Evolutionary conservation across 305 asterid species (phyloP).

Genomic region (Fraxinus platypoda): DNA sequence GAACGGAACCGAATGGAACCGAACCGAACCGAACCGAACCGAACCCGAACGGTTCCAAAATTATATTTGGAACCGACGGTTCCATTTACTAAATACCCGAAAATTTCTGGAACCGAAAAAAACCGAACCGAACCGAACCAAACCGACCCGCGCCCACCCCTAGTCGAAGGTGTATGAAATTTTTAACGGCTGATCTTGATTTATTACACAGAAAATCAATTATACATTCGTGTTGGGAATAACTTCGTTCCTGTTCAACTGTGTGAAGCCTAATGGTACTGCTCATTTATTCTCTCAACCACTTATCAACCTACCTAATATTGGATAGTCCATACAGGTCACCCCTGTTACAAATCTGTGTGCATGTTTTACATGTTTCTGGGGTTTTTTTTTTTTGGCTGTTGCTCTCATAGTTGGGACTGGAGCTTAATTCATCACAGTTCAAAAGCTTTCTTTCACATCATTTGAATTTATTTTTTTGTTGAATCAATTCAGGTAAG

Average conservation of each 20-base stretch:
- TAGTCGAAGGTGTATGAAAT: background rate
- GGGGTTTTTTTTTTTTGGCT: background rate
- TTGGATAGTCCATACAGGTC: background rate
- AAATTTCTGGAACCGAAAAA: too few relatives aligned
- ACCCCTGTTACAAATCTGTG: background rate
- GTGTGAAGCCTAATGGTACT: background rate
- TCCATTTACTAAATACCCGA: too few relatives aligned
- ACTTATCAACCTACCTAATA: background rate
- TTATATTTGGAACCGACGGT: too few relatives aligned
- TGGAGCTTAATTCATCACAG: background rate
- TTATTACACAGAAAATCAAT: background rate
- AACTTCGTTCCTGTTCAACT: background rate
- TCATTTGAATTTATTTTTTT: background rate
- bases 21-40: too few relatives aligned
- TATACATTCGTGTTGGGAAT: background rate
- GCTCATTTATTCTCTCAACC: background rate
- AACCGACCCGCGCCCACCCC: too few relatives aligned
- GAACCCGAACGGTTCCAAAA: too few relatives aligned
- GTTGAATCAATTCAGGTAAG: slow-evolving; percentile 9
- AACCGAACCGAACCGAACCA: too few relatives aligned
- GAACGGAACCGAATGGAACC: too few relatives aligned
- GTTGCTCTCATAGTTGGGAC: background rate
- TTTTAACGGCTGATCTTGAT: background rate
- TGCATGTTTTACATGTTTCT: background rate
- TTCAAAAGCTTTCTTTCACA: background rate